Evolutionary conservation across 2,329 filamentous ascomycete species (phyloP).

Genomic region (Fusarium neocosmosporiellum): DNA sequence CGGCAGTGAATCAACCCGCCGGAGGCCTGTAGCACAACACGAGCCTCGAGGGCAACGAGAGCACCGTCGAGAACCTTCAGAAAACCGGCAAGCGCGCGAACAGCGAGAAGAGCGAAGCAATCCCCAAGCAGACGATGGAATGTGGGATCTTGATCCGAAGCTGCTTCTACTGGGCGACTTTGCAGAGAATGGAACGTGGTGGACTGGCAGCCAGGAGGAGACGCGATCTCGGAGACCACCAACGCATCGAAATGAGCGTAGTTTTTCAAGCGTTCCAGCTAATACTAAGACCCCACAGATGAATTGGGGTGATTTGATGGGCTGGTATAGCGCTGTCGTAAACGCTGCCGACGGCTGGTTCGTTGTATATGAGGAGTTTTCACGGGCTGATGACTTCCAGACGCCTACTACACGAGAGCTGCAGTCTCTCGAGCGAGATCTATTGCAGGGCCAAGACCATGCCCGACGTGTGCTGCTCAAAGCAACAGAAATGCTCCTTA

Average conservation of each 20-base stretch:
- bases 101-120: constrained; percentile 32
- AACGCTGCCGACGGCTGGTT: constrained; percentile 77
- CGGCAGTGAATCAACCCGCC: constrained; percentile 41
- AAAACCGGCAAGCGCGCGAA: constrained; percentile 44
- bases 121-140: constrained; percentile 29
- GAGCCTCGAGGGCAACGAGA: constrained; percentile 48
- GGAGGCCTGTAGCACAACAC: constrained; percentile 41
- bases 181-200: constrained; percentile 86
- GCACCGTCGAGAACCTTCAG: constrained; percentile 51
- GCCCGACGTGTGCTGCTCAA: constrained; percentile 78
- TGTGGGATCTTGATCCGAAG: constrained; percentile 76
- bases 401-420: constrained; percentile 51
- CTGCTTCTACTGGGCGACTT: constrained; percentile 79
- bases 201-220: constrained; percentile 71
- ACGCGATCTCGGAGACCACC: constrained; percentile 29
- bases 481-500: constrained; percentile 81
- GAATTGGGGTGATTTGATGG: constrained; percentile 76
- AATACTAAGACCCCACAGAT: constrained; percentile 69
- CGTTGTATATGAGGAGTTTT: constrained; percentile 66
- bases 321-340: constrained; percentile 80
- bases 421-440: constrained; percentile 58
- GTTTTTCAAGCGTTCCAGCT: constrained; percentile 21
- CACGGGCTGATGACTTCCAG: constrained; percentile 43
- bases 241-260: constrained; percentile 28
- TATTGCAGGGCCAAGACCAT: constrained; percentile 72